Conservation (phyloP, 352 stramenopile species). For the Globisporangium echinulatum region DNA sequence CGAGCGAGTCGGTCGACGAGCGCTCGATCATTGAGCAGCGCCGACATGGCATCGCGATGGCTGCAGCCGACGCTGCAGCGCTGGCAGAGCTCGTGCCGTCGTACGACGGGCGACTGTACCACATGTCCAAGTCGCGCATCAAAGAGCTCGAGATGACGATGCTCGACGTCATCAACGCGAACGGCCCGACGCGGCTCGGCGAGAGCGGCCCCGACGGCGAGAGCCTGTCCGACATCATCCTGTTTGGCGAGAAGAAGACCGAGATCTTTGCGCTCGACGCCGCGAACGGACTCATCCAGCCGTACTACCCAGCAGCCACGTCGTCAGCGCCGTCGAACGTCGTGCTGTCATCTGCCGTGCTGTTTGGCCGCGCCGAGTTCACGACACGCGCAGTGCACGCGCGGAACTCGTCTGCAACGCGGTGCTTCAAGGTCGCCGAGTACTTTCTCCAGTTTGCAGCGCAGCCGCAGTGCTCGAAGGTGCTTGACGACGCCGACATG, state of each 20-base stretch:
- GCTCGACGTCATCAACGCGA: slow-evolving; percentile 67
- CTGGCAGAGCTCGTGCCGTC: slow-evolving; percentile 66
- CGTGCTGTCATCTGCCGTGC: slow-evolving; percentile 24
- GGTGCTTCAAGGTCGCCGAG: slow-evolving; percentile 79
- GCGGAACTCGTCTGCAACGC: slow-evolving; percentile 45
- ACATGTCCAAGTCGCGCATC: slow-evolving; percentile 51
- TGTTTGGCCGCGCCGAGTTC: slow-evolving; percentile 75
- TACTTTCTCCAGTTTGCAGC: slow-evolving; percentile 77
- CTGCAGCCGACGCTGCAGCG: slow-evolving; percentile 27
- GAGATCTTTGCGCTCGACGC: slow-evolving; percentile 69
- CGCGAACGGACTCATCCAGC: slow-evolving; percentile 47
- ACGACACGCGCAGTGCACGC: slow-evolving; percentile 58
- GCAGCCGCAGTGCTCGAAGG: slow-evolving; percentile 35
- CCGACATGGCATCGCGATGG: slow-evolving; percentile 12
- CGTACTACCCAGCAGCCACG: slow-evolving; percentile 23
- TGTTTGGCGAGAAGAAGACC: slow-evolving; percentile 74
- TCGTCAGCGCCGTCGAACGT: slow-evolving; percentile 16
- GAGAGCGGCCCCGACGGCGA: slow-evolving; percentile 19
- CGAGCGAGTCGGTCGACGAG: slow-evolving; percentile 12
- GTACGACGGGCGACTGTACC: slow-evolving; percentile 71
- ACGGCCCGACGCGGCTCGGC: slow-evolving; percentile 54
- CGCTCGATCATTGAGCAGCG: slow-evolving; percentile 24
- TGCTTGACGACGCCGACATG: slow-evolving; percentile 13
- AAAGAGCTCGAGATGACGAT: slow-evolving; percentile 75
- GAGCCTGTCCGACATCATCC: slow-evolving; percentile 46